Conservation (phyloP, 495 filamentous ascomycete species). For the Trichoderma erinaceum region DNA sequence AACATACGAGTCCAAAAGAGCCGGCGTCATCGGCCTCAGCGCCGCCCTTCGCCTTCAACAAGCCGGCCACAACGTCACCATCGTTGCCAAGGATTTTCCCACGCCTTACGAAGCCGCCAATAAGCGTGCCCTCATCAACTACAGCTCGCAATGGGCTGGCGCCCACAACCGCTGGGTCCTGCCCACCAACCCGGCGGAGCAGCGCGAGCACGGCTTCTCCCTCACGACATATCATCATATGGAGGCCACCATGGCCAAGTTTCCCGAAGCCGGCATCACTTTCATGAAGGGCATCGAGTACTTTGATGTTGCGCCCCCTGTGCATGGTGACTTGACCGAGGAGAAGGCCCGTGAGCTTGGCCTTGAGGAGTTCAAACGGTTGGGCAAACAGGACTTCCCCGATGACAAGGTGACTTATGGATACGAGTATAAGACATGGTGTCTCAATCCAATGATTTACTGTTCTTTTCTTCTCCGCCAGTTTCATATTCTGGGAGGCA, state of each 20-base stretch:
- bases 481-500: constrained; percentile 47
- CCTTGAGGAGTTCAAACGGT: constrained; percentile 39
- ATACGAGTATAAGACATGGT: constrained; percentile 51
- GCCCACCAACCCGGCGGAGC: constrained; percentile 26
- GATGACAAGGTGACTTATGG: constrained; percentile 44
- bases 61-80: constrained; percentile 40
- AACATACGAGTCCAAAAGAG: constrained; percentile 29
- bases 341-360: constrained; percentile 34
- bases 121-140: constrained; percentile 46
- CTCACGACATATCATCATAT: constrained; percentile 47
- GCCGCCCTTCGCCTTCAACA: constrained; percentile 46
- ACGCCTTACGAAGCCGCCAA: constrained; percentile 38
- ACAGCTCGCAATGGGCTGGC: constrained; percentile 60
- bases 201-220: constrained; percentile 45
- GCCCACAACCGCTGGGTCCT: constrained; percentile 55
- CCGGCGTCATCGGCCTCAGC: constrained; percentile 54
- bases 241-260: constrained; percentile 31
- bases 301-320: constrained; percentile 44
- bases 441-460: constrained; percentile 58
- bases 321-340: constrained; percentile 28
- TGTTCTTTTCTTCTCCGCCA: constrained; percentile 48
- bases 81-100: constrained; percentile 54
- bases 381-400: constrained; percentile 38
- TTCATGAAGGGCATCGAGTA: constrained; percentile 53
- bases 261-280: constrained; percentile 48